Evolutionary conservation across 2,329 filamentous ascomycete genomes (phyloP), one percentile per base, ranked within the genome.

Genomic region (Fusarium dlaminii): DNA sequence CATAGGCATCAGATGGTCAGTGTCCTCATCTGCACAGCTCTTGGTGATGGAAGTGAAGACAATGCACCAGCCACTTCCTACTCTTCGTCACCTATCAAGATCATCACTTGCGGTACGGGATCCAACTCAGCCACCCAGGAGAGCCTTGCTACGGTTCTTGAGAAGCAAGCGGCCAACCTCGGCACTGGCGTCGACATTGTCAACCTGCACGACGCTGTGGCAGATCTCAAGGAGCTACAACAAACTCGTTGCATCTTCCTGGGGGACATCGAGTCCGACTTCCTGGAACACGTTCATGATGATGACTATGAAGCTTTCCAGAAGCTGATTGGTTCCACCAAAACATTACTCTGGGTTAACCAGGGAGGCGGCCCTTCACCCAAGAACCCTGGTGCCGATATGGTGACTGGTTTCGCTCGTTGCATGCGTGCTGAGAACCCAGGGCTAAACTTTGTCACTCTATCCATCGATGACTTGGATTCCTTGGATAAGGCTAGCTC

Each of bases 371-470:
- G 58, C 8, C 48, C 48, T 0, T 62, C 37, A 27, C 58, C 58
- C 29, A 62, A 43, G 15, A 32, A 34, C 37, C 46, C 58, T 11
- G 48, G 48, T 27, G 48, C 58, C 5, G 58, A 62, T 6, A 62
- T 62, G 58, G 58, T 62, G 15, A 62, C 58, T 30, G 58, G 58
- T 13, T 62, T 62, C 15, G 58, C 58, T 55, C 48, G 58, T 18
- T 61, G 57, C 14, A 61, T 54, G 57, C 57, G 57, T 54, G 59
- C 59, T 30, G 59, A 62, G 30, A 62, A 55, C 20, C 59, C 59
- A 3, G 59, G 59, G 20, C 30, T 62, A 11, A 55, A 30, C 20
- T 30, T 37, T 34, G 11, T 55, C 10, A 62, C 59, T 9, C 5
- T 62, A 6, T 55, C 59, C 1, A 7, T 62, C 30, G 30, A 62